Evolutionary conservation across 1,284 basidiomycete species (phyloP), one percentile per base, ranked within the genome.

Genomic region (Cryptococcus hybrid): DNA sequence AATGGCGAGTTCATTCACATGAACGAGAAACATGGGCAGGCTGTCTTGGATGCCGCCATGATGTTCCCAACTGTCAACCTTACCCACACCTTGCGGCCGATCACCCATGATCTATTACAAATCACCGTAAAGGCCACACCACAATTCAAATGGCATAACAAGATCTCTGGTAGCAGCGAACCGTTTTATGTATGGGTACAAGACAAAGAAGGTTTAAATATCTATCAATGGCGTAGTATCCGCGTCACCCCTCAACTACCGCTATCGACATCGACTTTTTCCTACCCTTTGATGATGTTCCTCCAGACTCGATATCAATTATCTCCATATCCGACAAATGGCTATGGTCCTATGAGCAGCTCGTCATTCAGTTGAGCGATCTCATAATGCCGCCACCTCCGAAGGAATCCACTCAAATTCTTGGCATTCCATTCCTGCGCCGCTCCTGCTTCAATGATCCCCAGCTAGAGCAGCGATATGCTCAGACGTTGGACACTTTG

Each of bases 111-210:
- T 71, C 83, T 96, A 18, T 83, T 99, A 43, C 88, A 87, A 64
- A 84, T 99, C 50, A 81, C 82, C 3, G 82, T 94, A 44, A 81
- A 79, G 0, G 81, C 92, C 42, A 79, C 79, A 18, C 85, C 86
- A 24, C 78, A 82, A 7, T 99, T 99, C 72, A 84, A 83, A n/a
- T 99, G 96, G 96, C 89, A 82, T 66, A 71, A 81, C 36, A 88
- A 85, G 71, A 69, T 88, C 3, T 93, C 96, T 64, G 90, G 89
- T 0, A 81, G 80, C 3, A 80, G 82, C 0, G 92, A 99, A 75
- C 88, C 92, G 1, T 97, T 99, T 79, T 96, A 92, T 86, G 78
- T 99, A 50, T 99, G 96, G 95, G 81, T 97, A 5, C 93, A 99
- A 78, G 92, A 95, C 68, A 83, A 88, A 38, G 83, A 89, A 47